A percentile compares a stretch with the other conserved stretches of the same genome.
These are phyloP conservation scores for Luffa aegyptiaca DNA, from an alignment of 306 rosid genomes.

Conservation along the genomic window DNA sequence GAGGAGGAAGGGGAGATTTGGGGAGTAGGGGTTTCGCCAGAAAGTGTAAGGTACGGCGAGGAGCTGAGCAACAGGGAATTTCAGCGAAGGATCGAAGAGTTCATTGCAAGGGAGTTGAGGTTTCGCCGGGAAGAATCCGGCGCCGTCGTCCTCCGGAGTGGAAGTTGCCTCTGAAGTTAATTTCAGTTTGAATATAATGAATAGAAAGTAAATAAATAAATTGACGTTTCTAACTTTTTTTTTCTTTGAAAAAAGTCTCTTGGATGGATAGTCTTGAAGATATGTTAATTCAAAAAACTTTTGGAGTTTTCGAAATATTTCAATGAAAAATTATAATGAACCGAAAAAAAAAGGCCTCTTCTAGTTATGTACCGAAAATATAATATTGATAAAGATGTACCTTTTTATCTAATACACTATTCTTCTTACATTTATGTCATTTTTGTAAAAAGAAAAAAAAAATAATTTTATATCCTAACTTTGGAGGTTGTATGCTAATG, in stretches of 20 bases:
- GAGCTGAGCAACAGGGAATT: constrained; percentile 5
- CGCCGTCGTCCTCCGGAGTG: not conserved
- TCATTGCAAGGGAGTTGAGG: constrained; percentile 10
- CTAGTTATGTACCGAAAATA: too few species aligned
- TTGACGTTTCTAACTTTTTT: not conserved
- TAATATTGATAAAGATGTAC: too few species aligned
- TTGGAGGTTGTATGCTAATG: too few species aligned
- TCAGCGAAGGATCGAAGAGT: constrained; percentile 1
- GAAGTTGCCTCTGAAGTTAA: not conserved
- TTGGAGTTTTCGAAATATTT: too few species aligned
- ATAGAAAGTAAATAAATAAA: not conserved
- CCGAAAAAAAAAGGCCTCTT: too few species aligned
- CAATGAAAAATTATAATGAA: too few species aligned
- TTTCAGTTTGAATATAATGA: not conserved
- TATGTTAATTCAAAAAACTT: too few species aligned
- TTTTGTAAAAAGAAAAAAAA: too few species aligned
- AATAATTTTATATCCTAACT: too few species aligned
- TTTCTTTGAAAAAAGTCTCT: not conserved
- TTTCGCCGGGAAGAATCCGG: constrained; percentile 10
- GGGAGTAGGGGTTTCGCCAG: not conserved
- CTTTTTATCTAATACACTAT: too few species aligned
- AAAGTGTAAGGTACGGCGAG: not conserved
- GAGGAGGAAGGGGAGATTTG: not conserved
- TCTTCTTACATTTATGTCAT: too few species aligned
- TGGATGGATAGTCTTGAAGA: not conserved